Base-by-base conservation (phyloP, 2,329 filamentous ascomycete species). In the Verticillium isaacii region DNA sequence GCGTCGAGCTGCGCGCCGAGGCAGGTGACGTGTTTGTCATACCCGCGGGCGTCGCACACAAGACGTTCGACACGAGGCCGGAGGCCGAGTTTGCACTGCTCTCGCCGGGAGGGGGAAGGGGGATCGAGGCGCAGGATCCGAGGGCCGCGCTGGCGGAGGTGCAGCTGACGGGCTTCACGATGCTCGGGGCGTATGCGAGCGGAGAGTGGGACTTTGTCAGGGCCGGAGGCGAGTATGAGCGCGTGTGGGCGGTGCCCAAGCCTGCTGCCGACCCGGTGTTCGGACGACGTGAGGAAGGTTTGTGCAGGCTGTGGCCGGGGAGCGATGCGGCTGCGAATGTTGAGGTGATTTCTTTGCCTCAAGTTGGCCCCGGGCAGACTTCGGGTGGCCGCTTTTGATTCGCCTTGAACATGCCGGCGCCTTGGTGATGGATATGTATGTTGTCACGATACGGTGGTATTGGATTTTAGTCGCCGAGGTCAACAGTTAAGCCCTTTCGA, bases 21-120 rank as follows among this genome's bases (percentile, higher is more conserved):
- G 72, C 78, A 0, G 85, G 85, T 1, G 85, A 88, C 65, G 82
- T 86, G 0, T 87, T 88, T 63, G 72, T 87, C 17, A 74, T 87
- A 2, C 85, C 85, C 0, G 82, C 83, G 0, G 84, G 84, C 0
- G 76, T 82, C 1, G 77, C 82, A 11, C 84, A 86, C 66, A 86
- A 85, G 71, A 84, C 82, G 0, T 78, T 77, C 64, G 66, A 80
- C 36, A 74, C 81, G 0, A 67, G 59, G 9, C 80, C 81, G 0
- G 65, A 66, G 9, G 72, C 69, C 0, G 68, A 64, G 4, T 67
- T 72, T 54, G 60, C 65, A 54, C 57, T 82, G 25, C 63, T 83
- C 60, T 78, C 78, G 37, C 81, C 82, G 0, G 79, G 80, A 0
- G 71, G 76, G 34, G 76, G 71, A 1, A 74, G 75, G 65, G 70